Base-by-base conservation (phyloP, 176 grass and related monocot species). In the Typha latifolia region DNA sequence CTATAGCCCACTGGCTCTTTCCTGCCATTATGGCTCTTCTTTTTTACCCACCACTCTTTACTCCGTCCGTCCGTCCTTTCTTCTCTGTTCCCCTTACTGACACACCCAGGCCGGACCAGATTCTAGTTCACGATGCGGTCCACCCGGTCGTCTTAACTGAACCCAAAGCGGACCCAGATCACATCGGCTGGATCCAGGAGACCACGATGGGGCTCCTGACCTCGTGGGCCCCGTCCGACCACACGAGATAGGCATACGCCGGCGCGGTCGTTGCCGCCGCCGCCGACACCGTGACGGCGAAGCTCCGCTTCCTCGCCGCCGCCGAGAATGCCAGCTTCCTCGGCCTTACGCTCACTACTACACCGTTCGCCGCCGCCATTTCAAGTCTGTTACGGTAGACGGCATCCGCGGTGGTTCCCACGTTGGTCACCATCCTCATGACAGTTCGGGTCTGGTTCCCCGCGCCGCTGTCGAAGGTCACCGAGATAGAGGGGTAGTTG, bases 401-500 rank as follows among this genome's bases (percentile, higher is more conserved):
- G 3, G 72, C 80, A 3, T 80, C 62, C 8, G 80, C 72, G 11
- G 72, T 49, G 1, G 80, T 62, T 18, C 88, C 93, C 1, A 89
- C 85, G 69, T 97, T 97, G 22, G 88, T 92, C 23, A 48, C 78
- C 12, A 72, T 89, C 50, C 93, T 80, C 32, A 81, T 9, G 32
- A 92, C 88, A 27, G 80, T 97, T 80, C 48, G 72, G 21, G 74
- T 86, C 73, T 69, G 67, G 83, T 82, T 91, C 3, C 61, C 23
- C 32, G 7, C 62, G 12, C 23, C 69, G 13, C 78, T 78, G 56
- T 81, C 77, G 68, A 97, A 81, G 72, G 77, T 83, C 67, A 97
- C 78, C 10, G 93, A 97, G 70, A 97, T 92, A 4, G 93, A 97
- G 26, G 93, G 93, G 74, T 96, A 96, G 78, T 96, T 96, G 61